phyloP scores from a whole-genome alignment of 1,284 basidiomycete genomes.

The Sanghuangporus sanghuang region DNA sequence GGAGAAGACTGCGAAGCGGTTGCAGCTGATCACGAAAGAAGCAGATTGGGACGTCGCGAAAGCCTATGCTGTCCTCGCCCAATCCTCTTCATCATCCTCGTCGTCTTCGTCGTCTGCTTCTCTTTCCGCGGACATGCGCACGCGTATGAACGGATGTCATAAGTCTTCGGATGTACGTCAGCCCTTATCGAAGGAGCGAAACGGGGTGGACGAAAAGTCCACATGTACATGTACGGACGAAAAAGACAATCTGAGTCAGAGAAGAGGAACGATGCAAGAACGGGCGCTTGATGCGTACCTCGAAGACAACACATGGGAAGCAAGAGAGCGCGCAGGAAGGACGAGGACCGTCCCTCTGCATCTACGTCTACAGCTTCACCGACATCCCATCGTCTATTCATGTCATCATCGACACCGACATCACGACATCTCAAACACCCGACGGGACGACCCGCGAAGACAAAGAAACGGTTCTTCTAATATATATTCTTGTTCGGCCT shows the following conservation, averaged over 20 bases:
- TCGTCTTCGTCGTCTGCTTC: conserved; percentile 21
- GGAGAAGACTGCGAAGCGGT: conserved; percentile 52
- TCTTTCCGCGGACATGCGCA: background rate
- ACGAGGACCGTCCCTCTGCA: background rate
- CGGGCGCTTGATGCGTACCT: conserved; percentile 54
- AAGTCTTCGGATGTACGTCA: background rate
- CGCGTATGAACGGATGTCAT: too few species aligned
- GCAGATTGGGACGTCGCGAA: conserved; percentile 54
- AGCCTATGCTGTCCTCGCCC: conserved; percentile 59
- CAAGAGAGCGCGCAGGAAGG: conserved; percentile 1
- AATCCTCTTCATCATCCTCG: background rate
- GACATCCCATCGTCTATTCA: too few species aligned
- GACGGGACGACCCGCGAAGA: too few species aligned
- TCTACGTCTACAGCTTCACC: background rate
- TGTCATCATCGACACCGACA: too few species aligned
- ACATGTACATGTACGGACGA: conserved; percentile 16
- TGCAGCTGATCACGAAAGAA: conserved; percentile 66
- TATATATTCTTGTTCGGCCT: too few species aligned
- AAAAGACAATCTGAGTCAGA: conserved; percentile 13
- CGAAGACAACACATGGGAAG: conserved; percentile 66
- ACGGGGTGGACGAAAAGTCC: conserved; percentile 19
- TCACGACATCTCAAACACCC: too few species aligned
- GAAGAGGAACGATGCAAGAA: conserved; percentile 32
- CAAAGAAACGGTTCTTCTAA: too few species aligned
- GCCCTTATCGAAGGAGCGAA: background rate